phyloP scores from a whole-genome alignment of 2,329 filamentous ascomycete genomes.

The Fusarium lateritium region DNA sequence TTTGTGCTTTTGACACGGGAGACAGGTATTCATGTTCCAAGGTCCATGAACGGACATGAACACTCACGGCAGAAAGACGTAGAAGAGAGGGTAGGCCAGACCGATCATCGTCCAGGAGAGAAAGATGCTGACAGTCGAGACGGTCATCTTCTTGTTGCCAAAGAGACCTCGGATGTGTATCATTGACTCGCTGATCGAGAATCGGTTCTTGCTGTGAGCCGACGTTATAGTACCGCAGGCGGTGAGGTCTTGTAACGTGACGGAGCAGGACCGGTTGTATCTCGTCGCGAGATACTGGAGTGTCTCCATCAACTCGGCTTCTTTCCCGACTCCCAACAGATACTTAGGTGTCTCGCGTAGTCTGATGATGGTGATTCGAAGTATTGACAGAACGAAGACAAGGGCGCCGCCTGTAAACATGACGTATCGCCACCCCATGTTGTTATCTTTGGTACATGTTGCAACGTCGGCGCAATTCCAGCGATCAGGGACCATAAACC shows the following conservation, averaged over 20 bases:
- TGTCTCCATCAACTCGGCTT: conserved; percentile 12
- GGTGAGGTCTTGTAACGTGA: conserved; percentile 5
- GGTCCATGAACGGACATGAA: background rate
- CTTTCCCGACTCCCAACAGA: conserved; percentile 2
- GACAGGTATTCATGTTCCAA: background rate
- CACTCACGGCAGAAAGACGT: conserved; percentile 76
- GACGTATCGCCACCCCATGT: conserved; percentile 26
- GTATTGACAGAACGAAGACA: conserved; percentile 16
- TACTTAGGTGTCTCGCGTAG: conserved; percentile 24
- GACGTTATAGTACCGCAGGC: conserved; percentile 33
- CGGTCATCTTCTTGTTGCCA: conserved; percentile 13
- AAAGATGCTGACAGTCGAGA: conserved; percentile 25
- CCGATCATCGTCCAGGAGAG: conserved; percentile 68
- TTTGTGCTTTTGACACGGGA: no score
- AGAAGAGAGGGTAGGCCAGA: conserved; percentile 81
- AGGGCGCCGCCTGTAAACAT: conserved; percentile 33
- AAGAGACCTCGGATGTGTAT: conserved; percentile 20
- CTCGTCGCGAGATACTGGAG: conserved; percentile 15
- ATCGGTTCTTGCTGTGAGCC: conserved; percentile 54
- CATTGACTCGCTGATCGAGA: conserved; percentile 51
- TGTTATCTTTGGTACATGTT: background rate
- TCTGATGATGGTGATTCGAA: conserved; percentile 19
- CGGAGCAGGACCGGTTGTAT: conserved; percentile 17
- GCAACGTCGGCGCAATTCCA: conserved; percentile 9
- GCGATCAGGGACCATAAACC: background rate